These are phyloP conservation scores for Torrubiella hemipterigena DNA, from an alignment of 2,329 filamentous ascomycete species.

Conservation along the genomic window DNA sequence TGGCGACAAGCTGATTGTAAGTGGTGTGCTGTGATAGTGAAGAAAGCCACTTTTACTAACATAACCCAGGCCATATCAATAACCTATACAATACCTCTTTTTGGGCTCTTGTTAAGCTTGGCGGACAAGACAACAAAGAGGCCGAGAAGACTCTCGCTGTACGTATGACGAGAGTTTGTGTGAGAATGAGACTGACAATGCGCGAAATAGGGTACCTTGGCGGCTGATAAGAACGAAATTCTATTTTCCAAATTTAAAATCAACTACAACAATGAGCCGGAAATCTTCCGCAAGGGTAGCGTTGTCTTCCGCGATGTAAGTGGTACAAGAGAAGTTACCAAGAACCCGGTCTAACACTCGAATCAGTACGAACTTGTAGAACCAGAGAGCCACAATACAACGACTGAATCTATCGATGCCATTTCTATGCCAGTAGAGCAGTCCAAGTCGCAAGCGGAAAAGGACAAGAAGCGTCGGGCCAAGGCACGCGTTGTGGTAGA, in stretches of 20 bases:
- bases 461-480: constrained; percentile 64
- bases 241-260: constrained; percentile 79
- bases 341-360: constrained; percentile 11
- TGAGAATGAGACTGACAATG: constrained; percentile 11
- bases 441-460: constrained; percentile 74
- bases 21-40: constrained; percentile 14
- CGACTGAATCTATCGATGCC: constrained; percentile 33
- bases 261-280: constrained; percentile 95
- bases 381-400: constrained; percentile 33
- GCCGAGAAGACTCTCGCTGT: constrained; percentile 74
- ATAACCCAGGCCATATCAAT: constrained; percentile 71
- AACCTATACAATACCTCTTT: constrained; percentile 98
- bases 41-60: constrained; percentile 8
- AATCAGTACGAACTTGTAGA: constrained; percentile 59
- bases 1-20: constrained; percentile 95
- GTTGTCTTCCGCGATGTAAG: constrained; percentile 73
- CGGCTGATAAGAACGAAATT: constrained; percentile 91
- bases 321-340: constrained; percentile 3
- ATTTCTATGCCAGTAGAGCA: constrained; percentile 41
- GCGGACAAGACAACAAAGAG: constrained; percentile 61
- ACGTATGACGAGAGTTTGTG: constrained; percentile 12
- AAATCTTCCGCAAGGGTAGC: constrained; percentile 89
- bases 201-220: constrained; percentile 67
- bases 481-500: constrained; percentile 75
- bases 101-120: constrained; percentile 74